Percentiles rank a stretch among this genome's conserved stretches.
Evolutionary conservation across 192 early-diverging fungal species (phyloP).

Genomic region (Coemansia asiatica): DNA sequence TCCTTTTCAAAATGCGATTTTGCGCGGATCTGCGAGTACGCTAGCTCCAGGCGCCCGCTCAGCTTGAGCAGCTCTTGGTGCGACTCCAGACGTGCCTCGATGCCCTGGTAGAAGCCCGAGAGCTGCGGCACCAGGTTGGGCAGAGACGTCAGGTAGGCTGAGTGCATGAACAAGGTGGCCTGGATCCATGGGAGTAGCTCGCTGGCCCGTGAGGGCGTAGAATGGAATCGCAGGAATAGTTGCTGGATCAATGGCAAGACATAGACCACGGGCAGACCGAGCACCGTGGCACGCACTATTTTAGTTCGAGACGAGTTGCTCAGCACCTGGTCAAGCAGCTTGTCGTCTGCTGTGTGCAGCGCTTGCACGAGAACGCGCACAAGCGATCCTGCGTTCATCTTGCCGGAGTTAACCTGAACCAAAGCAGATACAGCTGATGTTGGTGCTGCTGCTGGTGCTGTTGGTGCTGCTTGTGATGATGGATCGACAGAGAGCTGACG

Average conservation of each 20-base stretch:
- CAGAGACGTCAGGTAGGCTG: conserved; percentile 36
- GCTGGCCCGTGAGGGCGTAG: conserved; percentile 22
- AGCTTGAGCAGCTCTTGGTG: conserved; percentile 35
- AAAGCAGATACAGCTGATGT: background rate
- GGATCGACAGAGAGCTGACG: conserved; percentile 31
- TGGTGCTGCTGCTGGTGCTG: background rate
- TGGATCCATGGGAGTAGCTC: conserved; percentile 48
- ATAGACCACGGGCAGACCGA: conserved; percentile 36
- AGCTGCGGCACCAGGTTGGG: conserved; percentile 46
- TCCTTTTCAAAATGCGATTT: conserved; percentile 21
- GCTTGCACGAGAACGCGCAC: conserved; percentile 51
- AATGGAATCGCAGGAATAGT: conserved; percentile 44
- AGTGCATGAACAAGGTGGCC: conserved; percentile 32
- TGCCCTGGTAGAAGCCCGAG: conserved; percentile 41
- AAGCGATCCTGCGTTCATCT: conserved; percentile 33
- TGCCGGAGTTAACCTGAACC: background rate
- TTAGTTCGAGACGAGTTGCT: conserved; percentile 29
- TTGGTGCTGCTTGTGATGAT: background rate
- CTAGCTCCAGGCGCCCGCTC: conserved; percentile 46
- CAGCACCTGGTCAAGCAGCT: conserved; percentile 42
- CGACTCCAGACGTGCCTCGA: conserved; percentile 34
- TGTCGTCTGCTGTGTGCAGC: conserved; percentile 39
- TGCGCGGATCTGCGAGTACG: conserved; percentile 42
- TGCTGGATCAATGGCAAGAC: conserved; percentile 49
- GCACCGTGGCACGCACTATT: conserved; percentile 46